phyloP scores from a whole-genome alignment of 2,329 filamentous ascomycete species.

The Stagonosporopsis tanaceti region DNA sequence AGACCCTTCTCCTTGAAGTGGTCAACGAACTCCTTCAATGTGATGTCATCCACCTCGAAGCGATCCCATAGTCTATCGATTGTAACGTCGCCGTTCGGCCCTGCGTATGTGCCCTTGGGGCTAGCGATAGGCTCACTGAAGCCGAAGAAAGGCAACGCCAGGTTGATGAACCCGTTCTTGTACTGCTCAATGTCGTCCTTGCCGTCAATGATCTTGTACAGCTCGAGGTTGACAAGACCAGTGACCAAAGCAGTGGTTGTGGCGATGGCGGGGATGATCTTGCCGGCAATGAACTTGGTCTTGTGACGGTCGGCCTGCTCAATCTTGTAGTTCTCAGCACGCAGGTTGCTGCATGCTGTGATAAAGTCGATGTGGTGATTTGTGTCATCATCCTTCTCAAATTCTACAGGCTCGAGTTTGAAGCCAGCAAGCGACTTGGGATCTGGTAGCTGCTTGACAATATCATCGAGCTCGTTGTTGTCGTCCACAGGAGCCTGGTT shows the following conservation, averaged over 20 bases:
- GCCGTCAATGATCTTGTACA: constrained; percentile 96
- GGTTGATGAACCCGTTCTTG: constrained; percentile 98
- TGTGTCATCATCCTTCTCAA: constrained; percentile 98
- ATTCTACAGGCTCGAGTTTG: constrained; percentile 90
- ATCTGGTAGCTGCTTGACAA: constrained; percentile 76
- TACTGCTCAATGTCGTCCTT: constrained; percentile 98
- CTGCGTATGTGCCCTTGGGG: constrained; percentile 88
- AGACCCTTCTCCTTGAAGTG: constrained; percentile 82
- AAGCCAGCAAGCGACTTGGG: constrained; percentile 85
- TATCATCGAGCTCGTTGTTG: constrained; percentile 74
- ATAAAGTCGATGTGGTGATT: constrained; percentile 99
- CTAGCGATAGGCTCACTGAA: constrained; percentile 97
- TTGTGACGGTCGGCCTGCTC: constrained; percentile 90
- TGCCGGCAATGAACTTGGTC: constrained; percentile 99
- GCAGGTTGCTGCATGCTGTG: constrained; percentile 93
- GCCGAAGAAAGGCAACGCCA: constrained; percentile 95
- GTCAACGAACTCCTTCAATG: constrained; percentile 81
- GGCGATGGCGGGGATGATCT: constrained; percentile 98
- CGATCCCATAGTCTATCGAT: constrained; percentile 99
- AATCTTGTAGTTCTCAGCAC: constrained; percentile 98
- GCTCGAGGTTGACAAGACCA: constrained; percentile 87
- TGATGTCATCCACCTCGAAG: constrained; percentile 88
- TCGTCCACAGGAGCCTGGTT: constrained; percentile 71
- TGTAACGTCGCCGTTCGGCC: constrained; percentile 76
- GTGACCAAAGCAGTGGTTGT: constrained; percentile 97